Percentiles rank a stretch among this genome's conserved stretches.
These are phyloP conservation scores for Fraxinus dipetala DNA, from an alignment of 305 asterid species.

Conservation along the genomic window DNA sequence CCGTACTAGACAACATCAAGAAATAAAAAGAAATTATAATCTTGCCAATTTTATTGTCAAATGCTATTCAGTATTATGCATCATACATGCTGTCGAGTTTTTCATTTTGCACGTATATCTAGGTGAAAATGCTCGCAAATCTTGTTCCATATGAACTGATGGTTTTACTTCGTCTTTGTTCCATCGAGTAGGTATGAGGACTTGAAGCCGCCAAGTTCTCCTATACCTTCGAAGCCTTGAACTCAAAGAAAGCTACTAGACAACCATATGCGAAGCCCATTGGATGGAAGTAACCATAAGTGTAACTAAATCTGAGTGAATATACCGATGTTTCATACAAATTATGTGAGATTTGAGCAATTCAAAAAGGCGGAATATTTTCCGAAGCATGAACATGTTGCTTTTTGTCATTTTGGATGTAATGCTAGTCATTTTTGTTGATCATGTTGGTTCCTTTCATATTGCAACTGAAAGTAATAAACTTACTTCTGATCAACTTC, in stretches of 20 bases:
- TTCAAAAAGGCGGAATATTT: neutral
- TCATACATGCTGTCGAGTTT: neutral
- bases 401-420: neutral
- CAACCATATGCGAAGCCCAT: neutral
- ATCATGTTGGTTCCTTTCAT: neutral
- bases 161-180: conserved; percentile 1
- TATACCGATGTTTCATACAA: neutral
- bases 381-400: neutral
- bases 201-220: conserved; percentile 79
- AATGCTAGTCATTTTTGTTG: neutral
- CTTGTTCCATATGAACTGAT: neutral
- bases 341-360: neutral
- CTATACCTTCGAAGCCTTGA: conserved; percentile 46
- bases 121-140: neutral
- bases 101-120: neutral
- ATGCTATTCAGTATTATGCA: neutral
- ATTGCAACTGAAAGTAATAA: neutral
- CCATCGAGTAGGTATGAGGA: conserved; percentile 63
- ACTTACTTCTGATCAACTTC: neutral
- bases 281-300: neutral
- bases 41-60: neutral
- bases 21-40: neutral
- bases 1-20: neutral
- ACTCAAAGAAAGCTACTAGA: neutral
- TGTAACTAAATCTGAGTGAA: neutral